Conservation (phyloP, 75 land plant species). For the Larix kaempferi region DNA sequence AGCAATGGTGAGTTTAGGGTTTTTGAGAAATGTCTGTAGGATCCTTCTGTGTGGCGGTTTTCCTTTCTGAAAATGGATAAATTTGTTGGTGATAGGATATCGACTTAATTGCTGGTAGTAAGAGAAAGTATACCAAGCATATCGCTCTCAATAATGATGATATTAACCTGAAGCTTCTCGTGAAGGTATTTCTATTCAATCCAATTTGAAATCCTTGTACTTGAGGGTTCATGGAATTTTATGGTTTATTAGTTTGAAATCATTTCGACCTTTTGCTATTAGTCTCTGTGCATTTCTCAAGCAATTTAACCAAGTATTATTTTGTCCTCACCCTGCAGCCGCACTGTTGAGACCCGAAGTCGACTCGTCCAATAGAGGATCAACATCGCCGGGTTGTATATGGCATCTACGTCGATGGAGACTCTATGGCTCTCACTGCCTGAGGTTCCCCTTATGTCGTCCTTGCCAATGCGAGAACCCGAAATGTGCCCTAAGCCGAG, state of each 20-base stretch:
- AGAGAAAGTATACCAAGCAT: conserved; percentile 68
- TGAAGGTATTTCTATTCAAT: conserved; percentile 36
- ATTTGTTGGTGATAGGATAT: conserved; percentile 40
- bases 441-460: conserved; percentile 54
- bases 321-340: too few relatives aligned
- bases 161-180: conserved; percentile 78
- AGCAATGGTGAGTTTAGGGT: too few relatives aligned
- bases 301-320: too few relatives aligned
- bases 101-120: conserved; percentile 71
- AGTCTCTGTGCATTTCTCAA: too few relatives aligned
- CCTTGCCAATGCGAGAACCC: conserved; percentile 45
- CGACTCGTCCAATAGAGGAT: conserved; percentile 84
- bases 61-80: too few relatives aligned
- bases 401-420: conserved; percentile 88
- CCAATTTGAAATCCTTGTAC: neutral
- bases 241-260: too few relatives aligned
- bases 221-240: neutral
- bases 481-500: conserved; percentile 74
- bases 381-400: conserved; percentile 86
- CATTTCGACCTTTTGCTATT: too few relatives aligned
- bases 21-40: too few relatives aligned
- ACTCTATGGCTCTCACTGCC: conserved; percentile 87
- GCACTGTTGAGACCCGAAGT: conserved; percentile 93
- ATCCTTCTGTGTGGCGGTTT: too few relatives aligned
- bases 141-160: conserved; percentile 72